Conservation (phyloP, 2,329 filamentous ascomycete genomes). For the Colletotrichum paranaense region DNA sequence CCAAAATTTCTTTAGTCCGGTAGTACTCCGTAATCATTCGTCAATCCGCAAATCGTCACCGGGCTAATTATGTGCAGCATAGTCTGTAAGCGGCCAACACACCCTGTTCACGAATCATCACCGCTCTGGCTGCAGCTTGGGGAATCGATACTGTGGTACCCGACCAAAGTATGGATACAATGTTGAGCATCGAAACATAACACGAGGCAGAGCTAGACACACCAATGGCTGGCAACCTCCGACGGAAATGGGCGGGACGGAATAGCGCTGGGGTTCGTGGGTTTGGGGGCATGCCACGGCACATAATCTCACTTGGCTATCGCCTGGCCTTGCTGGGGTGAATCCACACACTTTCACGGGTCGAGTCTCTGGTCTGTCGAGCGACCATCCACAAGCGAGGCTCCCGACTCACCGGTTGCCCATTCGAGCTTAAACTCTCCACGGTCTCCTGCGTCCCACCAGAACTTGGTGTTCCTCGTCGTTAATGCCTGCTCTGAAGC, state of each 20-base stretch:
- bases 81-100: neutral
- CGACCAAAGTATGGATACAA: neutral
- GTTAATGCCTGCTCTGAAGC: constrained; percentile 14
- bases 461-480: neutral
- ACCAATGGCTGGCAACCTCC: neutral
- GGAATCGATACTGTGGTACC: neutral
- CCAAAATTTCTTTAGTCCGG: neutral
- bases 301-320: constrained; percentile 15
- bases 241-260: neutral
- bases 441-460: constrained; percentile 28
- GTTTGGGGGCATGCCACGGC: neutral
- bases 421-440: constrained; percentile 31
- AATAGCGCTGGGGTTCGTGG: neutral
- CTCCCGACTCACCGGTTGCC: constrained; percentile 34
- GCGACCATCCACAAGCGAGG: constrained; percentile 21
- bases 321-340: neutral
- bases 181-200: neutral
- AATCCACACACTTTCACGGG: constrained; percentile 15
- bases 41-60: neutral
- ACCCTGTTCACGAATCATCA: neutral
- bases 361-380: constrained; percentile 22
- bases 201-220: neutral
- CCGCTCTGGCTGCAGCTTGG: neutral
- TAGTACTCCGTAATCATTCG: neutral
- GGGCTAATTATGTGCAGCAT: too few relatives aligned